Evolutionary conservation across 352 stramenopile species (phyloP), one percentile per base, ranked within the genome.

Genomic region (Phytophthora pluvialis): DNA sequence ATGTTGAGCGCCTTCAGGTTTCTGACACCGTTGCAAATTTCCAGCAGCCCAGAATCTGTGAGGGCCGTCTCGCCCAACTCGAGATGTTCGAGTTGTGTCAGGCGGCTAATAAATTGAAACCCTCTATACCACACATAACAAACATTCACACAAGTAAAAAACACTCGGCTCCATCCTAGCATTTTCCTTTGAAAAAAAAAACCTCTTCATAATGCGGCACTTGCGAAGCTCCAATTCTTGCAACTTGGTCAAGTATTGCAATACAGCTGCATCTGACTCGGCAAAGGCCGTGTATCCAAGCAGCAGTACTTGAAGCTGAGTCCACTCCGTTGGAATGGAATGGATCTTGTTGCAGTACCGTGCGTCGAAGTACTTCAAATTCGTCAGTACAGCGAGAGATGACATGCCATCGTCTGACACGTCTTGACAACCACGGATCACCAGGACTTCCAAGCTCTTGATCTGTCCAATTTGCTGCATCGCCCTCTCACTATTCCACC

Each of bases 141-240:
- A 52, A 11, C 31, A 56, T 16, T 18, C 15, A 47, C 5, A 49
- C 16, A 44, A 4, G 55, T 56, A 28, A 65, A n/a, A n/a, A 4
- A 44, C 16, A 47, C 8, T 42, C 11, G 21, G 13, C 29, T 29
- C 18, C n/a, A 51, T 49, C n/a, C 13, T 12, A 46, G 18, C 35
- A 3, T 8, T 38, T 11, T 28, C n/a, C 38, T 47, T 32, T 6
- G 12, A 16, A 35, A 36, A 26, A 51, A 26, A 63, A 29, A 72
- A 93, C 84, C 84, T 77, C 64, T 88, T 90, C 60, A 90, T 67
- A 58, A 93, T 81, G 33, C 73, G 73, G 59, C 85, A 93, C 45
- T 80, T 78, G 26, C 73, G 76, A 10, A 94, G 40, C 46, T 94
- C 83, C 42, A 94, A 61, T 56, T 94, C 81, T 45, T 77, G 49